Conservation (phyloP, 208 protist species). For the Tritrichomonas foetus region DNA sequence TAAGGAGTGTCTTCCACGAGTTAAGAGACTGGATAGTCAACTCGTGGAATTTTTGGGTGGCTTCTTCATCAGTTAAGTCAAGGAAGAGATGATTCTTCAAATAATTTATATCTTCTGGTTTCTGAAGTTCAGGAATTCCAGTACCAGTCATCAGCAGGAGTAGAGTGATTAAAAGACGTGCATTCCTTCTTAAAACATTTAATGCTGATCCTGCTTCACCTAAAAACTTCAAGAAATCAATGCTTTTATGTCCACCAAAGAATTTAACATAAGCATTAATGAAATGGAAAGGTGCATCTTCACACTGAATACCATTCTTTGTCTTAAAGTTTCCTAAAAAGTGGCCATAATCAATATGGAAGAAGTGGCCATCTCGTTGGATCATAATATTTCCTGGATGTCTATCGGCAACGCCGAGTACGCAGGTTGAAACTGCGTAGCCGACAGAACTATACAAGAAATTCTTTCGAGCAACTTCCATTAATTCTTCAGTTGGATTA, state of each 20-base stretch:
- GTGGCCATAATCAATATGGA: slow-evolving; percentile 89
- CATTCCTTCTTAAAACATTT: slow-evolving; percentile 16
- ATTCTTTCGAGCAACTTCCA: neutral
- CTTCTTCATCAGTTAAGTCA: neutral
- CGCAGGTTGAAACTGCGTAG: slow-evolving; percentile 68
- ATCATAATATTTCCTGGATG: slow-evolving; percentile 62
- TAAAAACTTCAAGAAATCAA: no score
- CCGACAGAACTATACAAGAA: slow-evolving; percentile 50
- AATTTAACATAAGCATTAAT: slow-evolving; percentile 54
- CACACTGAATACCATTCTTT: slow-evolving; percentile 78
- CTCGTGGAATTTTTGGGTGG: neutral
- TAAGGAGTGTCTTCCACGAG: neutral
- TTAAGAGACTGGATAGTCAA: neutral
- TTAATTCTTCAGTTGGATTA: neutral
- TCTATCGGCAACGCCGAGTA: slow-evolving; percentile 67
- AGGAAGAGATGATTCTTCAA: neutral
- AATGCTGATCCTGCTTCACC: neutral
- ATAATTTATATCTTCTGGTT: slow-evolving; percentile 20
- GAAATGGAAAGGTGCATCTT: slow-evolving; percentile 80
- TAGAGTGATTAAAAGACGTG: neutral
- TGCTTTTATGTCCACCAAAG: no score
- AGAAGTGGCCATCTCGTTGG: slow-evolving; percentile 55
- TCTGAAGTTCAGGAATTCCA: slow-evolving; percentile 5
- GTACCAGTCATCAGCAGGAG: neutral
- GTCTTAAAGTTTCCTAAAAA: slow-evolving; percentile 88